Conservation (phyloP, 495 filamentous ascomycete genomes). For the Diplogelasinospora grovesii region DNA sequence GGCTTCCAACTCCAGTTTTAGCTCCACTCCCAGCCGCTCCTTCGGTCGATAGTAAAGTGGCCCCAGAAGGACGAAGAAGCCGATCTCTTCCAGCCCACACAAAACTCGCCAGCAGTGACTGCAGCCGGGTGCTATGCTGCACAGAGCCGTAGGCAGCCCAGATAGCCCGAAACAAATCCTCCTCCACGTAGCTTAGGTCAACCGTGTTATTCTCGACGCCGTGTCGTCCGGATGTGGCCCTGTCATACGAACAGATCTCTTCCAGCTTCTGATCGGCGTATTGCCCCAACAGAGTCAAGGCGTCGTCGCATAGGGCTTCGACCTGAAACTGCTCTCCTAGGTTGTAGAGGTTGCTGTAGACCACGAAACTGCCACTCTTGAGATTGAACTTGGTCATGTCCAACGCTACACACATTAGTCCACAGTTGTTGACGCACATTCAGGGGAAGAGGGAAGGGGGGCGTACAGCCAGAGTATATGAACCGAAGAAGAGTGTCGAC, state of each 20-base stretch:
- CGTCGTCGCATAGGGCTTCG: constrained; percentile 6
- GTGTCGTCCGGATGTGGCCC: background rate
- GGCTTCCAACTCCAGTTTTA: no score
- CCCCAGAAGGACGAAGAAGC: no score
- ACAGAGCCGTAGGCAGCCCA: background rate
- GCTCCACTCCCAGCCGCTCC: no score
- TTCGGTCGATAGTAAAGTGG: no score
- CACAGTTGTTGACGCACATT: background rate
- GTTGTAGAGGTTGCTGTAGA: constrained; percentile 13
- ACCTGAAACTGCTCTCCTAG: constrained; percentile 9
- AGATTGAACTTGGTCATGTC: constrained; percentile 1
- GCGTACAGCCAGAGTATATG: constrained; percentile 15
- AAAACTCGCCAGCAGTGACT: constrained; percentile 9
- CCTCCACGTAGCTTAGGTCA: background rate
- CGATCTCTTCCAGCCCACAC: constrained; percentile 15
- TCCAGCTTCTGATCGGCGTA: constrained; percentile 12
- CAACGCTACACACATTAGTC: constrained; percentile 8
- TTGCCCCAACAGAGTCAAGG: constrained; percentile 6
- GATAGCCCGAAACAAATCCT: constrained; percentile 8
- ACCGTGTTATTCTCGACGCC: background rate
- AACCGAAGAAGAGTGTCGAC: constrained; percentile 6
- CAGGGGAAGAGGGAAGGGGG: background rate
- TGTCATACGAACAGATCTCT: constrained; percentile 10
- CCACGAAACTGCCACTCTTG: background rate
- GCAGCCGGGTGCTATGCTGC: background rate